A percentile compares a stretch with the other conserved stretches of the same genome.
These are phyloP conservation scores for Tricholoma flavovirens DNA, from an alignment of 768 basidiomycete species.

Conservation along the genomic window DNA sequence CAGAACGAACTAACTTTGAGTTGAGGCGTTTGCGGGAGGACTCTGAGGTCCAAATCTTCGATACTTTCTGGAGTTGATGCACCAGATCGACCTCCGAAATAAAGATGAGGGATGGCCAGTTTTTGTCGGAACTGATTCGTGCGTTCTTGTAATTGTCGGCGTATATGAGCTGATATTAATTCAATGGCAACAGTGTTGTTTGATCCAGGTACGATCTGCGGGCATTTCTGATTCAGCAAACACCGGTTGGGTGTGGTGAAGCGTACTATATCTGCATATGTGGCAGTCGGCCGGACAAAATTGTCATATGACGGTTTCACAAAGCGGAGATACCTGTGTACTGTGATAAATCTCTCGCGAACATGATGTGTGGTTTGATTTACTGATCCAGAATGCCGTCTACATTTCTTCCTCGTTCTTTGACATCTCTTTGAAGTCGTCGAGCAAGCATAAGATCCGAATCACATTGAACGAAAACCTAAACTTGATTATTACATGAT, in stretches of 20 bases:
- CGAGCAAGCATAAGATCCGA: conserved; percentile 97
- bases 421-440: conserved; percentile 80
- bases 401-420: conserved; percentile 81
- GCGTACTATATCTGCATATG: conserved; percentile 82
- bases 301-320: conserved; percentile 95
- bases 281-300: conserved; percentile 84
- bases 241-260: neutral
- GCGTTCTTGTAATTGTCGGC: conserved; percentile 76
- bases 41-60: conserved; percentile 49
- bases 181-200: conserved; percentile 91
- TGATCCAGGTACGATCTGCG: conserved; percentile 90
- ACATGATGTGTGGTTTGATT: conserved; percentile 15
- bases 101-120: conserved; percentile 53
- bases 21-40: conserved; percentile 78
- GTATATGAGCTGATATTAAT: conserved; percentile 86
- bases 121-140: conserved; percentile 66
- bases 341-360: neutral
- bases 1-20: conserved; percentile 44
- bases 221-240: neutral
- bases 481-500: neutral
- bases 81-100: conserved; percentile 30
- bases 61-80: conserved; percentile 32
- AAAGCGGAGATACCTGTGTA: conserved; percentile 75
- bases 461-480: conserved; percentile 91
- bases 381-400: conserved; percentile 88